A percentile compares a stretch with the other conserved stretches of the same genome.
Conservation (phyloP, 73 alveolate species). For the Tetrahymena malaccensis region DNA sequence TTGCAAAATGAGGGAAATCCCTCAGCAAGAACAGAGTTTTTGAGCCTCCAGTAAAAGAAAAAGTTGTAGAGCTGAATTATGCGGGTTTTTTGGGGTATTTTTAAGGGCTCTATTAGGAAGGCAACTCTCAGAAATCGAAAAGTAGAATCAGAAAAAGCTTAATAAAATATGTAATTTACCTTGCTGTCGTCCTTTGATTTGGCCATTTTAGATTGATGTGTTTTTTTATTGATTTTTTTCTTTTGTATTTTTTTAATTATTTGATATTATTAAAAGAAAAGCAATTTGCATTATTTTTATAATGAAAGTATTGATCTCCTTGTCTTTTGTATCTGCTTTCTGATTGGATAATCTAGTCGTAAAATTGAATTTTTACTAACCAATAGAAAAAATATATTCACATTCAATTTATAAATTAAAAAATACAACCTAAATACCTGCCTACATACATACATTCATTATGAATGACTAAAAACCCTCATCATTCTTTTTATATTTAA, state of each 20-base stretch:
- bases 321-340: not conserved
- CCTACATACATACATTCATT: not conserved
- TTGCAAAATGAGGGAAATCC: not conserved
- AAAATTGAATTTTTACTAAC: not conserved
- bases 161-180: not conserved
- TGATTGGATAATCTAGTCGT: not conserved
- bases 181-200: not conserved
- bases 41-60: not conserved
- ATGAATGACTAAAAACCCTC: not conserved
- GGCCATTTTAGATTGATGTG: not conserved
- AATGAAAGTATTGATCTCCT: not conserved
- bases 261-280: not conserved
- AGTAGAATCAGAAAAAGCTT: not conserved
- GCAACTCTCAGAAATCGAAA: not conserved
- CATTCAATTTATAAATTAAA: not conserved
- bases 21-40: not conserved
- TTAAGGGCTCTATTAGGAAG: not conserved
- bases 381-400: not conserved
- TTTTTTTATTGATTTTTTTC: not conserved
- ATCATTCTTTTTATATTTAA: not conserved
- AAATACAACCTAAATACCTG: not conserved
- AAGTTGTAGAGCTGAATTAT: not conserved
- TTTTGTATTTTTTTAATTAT: not conserved
- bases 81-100: not conserved
- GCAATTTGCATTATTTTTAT: not conserved